Evolutionary conservation across 345 rosid species (phyloP).

Genomic region (Bruguiera parviflora): DNA sequence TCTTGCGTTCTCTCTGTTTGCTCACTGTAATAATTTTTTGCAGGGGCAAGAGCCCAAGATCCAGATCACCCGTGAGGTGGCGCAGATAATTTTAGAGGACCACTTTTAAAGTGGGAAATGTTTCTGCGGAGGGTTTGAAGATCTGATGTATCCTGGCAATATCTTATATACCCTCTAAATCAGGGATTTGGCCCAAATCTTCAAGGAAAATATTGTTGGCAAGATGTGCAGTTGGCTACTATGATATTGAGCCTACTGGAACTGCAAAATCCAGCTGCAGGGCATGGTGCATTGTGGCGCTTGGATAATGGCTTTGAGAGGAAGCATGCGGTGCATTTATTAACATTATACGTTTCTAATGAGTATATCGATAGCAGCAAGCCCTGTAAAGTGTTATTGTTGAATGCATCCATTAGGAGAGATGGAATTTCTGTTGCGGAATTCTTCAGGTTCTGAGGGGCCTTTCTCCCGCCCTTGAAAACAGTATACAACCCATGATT

Average conservation of each 20-base stretch:
- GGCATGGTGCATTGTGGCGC: background rate
- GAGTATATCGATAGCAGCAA: background rate
- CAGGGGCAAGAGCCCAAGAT: slow-evolving; percentile 76
- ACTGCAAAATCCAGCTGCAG: background rate
- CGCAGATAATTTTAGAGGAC: slow-evolving; percentile 31
- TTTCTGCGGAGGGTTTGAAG: slow-evolving; percentile 6
- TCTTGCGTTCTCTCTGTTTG: slow-evolving; percentile 1
- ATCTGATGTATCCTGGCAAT: background rate
- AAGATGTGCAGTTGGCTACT: background rate
- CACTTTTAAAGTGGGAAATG: background rate
- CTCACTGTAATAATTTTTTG: slow-evolving; percentile 13
- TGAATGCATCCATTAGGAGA: background rate
- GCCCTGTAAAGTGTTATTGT: background rate
- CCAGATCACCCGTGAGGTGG: slow-evolving; percentile 68
- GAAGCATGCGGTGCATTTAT: background rate
- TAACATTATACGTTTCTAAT: background rate
- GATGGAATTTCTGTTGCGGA: too few relatives aligned
- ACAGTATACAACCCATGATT: background rate
- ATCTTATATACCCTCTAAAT: background rate
- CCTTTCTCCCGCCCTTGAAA: too few relatives aligned
- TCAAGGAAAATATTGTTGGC: background rate
- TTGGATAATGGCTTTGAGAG: background rate
- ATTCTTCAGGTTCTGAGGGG: too few relatives aligned
- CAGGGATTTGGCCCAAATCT: background rate
- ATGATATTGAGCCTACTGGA: background rate